Evolutionary conservation across 305 asterid genomes (phyloP), one percentile per base, ranked within the genome.

Genomic region (Ilex paraguariensis): DNA sequence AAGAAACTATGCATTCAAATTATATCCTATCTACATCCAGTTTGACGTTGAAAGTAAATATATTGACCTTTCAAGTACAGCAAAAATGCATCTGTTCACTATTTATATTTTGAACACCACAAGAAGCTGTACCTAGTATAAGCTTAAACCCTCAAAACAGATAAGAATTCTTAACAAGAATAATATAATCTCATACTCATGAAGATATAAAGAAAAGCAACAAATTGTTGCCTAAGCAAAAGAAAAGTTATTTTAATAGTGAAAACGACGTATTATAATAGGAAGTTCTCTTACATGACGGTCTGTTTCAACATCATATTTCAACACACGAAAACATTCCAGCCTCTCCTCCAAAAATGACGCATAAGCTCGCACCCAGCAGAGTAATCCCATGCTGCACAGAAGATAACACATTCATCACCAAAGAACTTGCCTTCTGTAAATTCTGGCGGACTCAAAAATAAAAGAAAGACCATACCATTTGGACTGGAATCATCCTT

Each of bases 301-400:
- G 63, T 91, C 94, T 66, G 84, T 78, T 62, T 86, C 79, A 77
- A 91, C 77, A 76, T 88, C 88, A 57, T 78, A 88, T 55, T 81
- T 88, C 67, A 91, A 65, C 64, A 75, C 72, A 61, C 81, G 74
- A 75, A 75, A 91, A 75, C 95, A 91, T 64, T 86, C 88, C 64
- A 91, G 76, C 68, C 81, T 84, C 78, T 91, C 98, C 82, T 88
- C 95, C 28, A 91, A 75, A 62, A 87, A 91, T 14, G 77, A 71
- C 71, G 91, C 81, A 64, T 91, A 88, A 11, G 79, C 36, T 42
- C 90, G 96, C 62, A 88, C 78, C 96, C 95, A 90, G 82, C 60
- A 72, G 96, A 90, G 78, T 75, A 77, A 49, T 84, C 87, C 87
- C 94, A 82, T 59, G 97, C 97, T 91, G 73, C 54, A 33, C 48